Base-by-base conservation (phyloP, 192 early-diverging fungal genomes). In the Radiomyces spectabilis region DNA sequence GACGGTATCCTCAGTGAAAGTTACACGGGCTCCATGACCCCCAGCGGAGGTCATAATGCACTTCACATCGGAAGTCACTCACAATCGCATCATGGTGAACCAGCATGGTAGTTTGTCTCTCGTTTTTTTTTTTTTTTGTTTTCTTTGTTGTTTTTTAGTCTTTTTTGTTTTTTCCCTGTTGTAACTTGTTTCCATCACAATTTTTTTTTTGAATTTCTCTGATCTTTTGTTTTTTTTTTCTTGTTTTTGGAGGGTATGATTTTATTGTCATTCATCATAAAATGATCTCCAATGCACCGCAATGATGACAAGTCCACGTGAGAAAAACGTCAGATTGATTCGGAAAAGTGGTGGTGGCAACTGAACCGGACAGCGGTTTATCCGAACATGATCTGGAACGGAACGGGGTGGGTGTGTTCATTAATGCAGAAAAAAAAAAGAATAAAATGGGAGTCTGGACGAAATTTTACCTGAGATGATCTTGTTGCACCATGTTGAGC, bases 1-100 rank as follows among this genome's bases (percentile, higher is more conserved):
- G 85, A 85, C 39, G 85, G 85, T 15, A 78, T 86, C 40, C 79
- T 86, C 73, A 67, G 69, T 15, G 71, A 67, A 18, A 73, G 71
- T 40, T 57, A 47, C 33, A 48, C 46, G 38, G 33, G 33, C 13
- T 35, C 33, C 33, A 13, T 35, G 13, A 5, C 33, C 13, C 5
- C 5, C 13, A 35, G 33, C 13, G 33, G 33, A 35, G n/a, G n/a
- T n/a, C n/a, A n/a, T n/a, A n/a, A n/a, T n/a, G n/a, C n/a, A n/a
- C n/a, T n/a, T n/a, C n/a, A n/a, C n/a, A n/a, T n/a, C n/a, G n/a
- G n/a, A n/a, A n/a, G n/a, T n/a, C n/a, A n/a, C n/a, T n/a, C n/a
- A n/a, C n/a, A n/a, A n/a, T n/a, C n/a, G n/a, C n/a, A n/a, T n/a
- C n/a, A n/a, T n/a, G n/a, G n/a, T n/a, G n/a, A n/a, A n/a, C 33